Evolutionary conservation across 768 basidiomycete genomes (phyloP).

Genomic region (Dentipellis sp.): DNA sequence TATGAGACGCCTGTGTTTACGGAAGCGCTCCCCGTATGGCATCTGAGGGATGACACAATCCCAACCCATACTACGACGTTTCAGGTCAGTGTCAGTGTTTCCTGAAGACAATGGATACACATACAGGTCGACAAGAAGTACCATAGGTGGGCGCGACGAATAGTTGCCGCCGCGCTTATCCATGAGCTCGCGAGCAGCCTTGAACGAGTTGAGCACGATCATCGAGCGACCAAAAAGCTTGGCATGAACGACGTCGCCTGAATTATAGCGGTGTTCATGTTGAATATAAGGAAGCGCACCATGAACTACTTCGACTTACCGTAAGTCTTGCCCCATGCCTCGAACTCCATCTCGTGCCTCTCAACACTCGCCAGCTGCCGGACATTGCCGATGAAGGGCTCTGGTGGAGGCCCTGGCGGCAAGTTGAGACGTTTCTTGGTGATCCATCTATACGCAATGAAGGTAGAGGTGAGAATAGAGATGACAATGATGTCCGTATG

Average conservation of each 20-base stretch:
- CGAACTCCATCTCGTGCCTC: slow-evolving; percentile 17
- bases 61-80: slow-evolving; percentile 13
- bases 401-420: slow-evolving; percentile 21
- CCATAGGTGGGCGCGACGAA: slow-evolving; percentile 24
- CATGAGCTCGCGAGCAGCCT: slow-evolving; percentile 24
- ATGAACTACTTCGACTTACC: slow-evolving; percentile 13
- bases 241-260: slow-evolving; percentile 26
- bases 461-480: not conserved
- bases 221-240: slow-evolving; percentile 20
- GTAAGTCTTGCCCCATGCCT: slow-evolving; percentile 20
- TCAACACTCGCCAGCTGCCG: slow-evolving; percentile 18
- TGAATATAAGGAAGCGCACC: not conserved
- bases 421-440: slow-evolving; percentile 8
- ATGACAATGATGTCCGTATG: not conserved
- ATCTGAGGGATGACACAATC: slow-evolving; percentile 10
- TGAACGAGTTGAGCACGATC: slow-evolving; percentile 23
- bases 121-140: slow-evolving; percentile 20
- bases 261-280: not conserved
- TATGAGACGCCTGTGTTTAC: slow-evolving; percentile 20
- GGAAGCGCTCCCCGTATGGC: slow-evolving; percentile 21
- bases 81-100: not conserved
- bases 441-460: slow-evolving; percentile 9
- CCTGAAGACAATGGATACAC: not conserved
- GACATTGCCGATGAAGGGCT: slow-evolving; percentile 23
- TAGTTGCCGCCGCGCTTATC: slow-evolving; percentile 24